These are phyloP conservation scores for Monilinia polystroma DNA, from an alignment of 2,329 filamentous ascomycete genomes.

Conservation along the genomic window DNA sequence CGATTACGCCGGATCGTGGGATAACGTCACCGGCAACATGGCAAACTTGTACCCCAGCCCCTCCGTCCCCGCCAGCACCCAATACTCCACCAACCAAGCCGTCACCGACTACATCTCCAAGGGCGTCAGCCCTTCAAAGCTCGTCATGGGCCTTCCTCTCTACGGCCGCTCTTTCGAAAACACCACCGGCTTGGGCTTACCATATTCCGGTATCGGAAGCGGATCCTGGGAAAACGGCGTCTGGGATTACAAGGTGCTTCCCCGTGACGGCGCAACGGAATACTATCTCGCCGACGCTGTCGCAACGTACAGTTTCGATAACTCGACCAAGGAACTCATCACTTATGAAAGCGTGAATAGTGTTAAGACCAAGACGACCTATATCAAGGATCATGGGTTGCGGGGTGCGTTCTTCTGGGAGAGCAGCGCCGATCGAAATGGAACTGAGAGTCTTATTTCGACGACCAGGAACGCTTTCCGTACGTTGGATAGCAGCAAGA, in stretches of 20 bases:
- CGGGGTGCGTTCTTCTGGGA: constrained; percentile 89
- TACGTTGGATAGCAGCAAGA: not conserved
- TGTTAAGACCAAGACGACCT: constrained; percentile 61
- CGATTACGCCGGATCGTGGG: constrained; percentile 69
- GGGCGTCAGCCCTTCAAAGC: constrained; percentile 63
- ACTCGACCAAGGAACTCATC: constrained; percentile 59
- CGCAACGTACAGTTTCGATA: constrained; percentile 72
- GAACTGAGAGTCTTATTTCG: constrained; percentile 28
- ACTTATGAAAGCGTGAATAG: constrained; percentile 67
- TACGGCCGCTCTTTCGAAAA: constrained; percentile 71
- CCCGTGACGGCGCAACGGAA: constrained; percentile 58
- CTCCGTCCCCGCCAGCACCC: constrained; percentile 57
- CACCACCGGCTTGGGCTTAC: constrained; percentile 64
- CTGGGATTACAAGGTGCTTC: constrained; percentile 80
- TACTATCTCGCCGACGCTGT: constrained; percentile 55
- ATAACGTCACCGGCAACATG: constrained; percentile 61
- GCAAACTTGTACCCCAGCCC: constrained; percentile 65
- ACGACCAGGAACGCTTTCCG: not conserved
- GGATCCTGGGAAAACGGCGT: constrained; percentile 73
- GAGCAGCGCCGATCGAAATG: constrained; percentile 64
- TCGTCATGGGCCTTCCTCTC: constrained; percentile 76
- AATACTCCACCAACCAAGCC: constrained; percentile 58
- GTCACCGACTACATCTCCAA: constrained; percentile 63
- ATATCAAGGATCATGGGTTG: constrained; percentile 60
- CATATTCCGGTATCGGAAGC: constrained; percentile 62